Evolutionary conservation across 2,329 filamentous ascomycete species (phyloP), one percentile per base, ranked within the genome.

Genomic region (Penicillium sp.): DNA sequence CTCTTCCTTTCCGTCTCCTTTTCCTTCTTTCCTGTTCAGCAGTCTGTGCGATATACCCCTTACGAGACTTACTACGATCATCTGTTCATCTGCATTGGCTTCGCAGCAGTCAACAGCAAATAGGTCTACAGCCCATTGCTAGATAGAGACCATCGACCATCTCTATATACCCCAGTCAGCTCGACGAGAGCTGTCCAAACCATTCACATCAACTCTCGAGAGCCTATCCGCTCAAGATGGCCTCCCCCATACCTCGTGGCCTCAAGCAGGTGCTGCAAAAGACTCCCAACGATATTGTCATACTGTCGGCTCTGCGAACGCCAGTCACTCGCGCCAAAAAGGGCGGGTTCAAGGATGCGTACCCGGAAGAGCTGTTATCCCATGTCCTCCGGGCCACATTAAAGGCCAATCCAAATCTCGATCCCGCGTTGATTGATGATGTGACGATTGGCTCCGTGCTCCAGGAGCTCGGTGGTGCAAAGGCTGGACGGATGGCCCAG

Each of bases 401-500:
- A 44, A 78, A 80, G 48, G 82, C 82, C 36, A 85, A 86, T 64
- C 86, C 88, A 2, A 82, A 82, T 57, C 81, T 93, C 51, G 80
- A 87, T 59, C 82, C 86, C 0, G 71, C 79, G 3, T 71, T 78
- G 40, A 82, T 91, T 55, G 77, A 94, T 59, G 91, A 96, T 64
- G 81, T 96, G 3, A 85, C 84, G 54, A 84, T 96, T 47, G 91
- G 90, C 57, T 90, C 89, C 32, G 90, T 96, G 4, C 82, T 96
- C 46, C 89, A 88, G 27, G 90, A 95, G 69, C 85, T 96, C 11
- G 90, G 90, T 56, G 90, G 90, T 49, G 84, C 81, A 58, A 96
- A 96, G 75, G 90, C 90, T 0, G 89, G 86, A 1, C 86, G 90
- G 55, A 95, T 94, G 88, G 89, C 89, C 39, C 81, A 91, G 60